phyloP scores from a whole-genome alignment of 2,329 filamentous ascomycete genomes.

The Xylaria sp. region DNA sequence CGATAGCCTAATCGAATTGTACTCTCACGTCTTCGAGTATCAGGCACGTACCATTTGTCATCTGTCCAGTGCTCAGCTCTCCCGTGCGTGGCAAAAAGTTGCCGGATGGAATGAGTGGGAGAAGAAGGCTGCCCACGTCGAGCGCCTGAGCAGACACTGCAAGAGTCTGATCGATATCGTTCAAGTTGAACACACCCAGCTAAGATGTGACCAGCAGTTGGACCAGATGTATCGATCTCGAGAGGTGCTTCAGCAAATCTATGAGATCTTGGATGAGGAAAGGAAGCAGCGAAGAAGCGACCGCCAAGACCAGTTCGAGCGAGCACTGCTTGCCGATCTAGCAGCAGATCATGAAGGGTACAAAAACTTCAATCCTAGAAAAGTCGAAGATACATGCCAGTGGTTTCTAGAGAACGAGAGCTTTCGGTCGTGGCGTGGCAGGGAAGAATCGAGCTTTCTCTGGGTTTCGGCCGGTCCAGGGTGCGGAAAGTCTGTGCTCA shows the following conservation, averaged over 20 bases:
- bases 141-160: neutral
- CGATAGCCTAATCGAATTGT: conserved; percentile 9
- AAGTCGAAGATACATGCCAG: conserved; percentile 17
- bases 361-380: conserved; percentile 20
- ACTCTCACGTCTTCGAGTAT: conserved; percentile 24
- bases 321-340: conserved; percentile 5
- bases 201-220: neutral
- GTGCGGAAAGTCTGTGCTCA: conserved; percentile 26
- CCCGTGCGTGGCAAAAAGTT: conserved; percentile 20
- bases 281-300: neutral
- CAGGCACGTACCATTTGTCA: conserved; percentile 25
- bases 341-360: conserved; percentile 12
- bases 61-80: conserved; percentile 24
- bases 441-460: conserved; percentile 9
- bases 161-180: neutral
- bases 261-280: neutral
- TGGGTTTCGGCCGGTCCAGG: conserved; percentile 29
- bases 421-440: conserved; percentile 9
- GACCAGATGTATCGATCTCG: conserved; percentile 16
- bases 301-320: neutral
- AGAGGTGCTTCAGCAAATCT: conserved; percentile 10
- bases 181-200: neutral
- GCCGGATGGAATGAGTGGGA: conserved; percentile 20
- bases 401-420: conserved; percentile 16
- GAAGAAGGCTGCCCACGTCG: neutral